These are phyloP conservation scores for Fusarium fracticaudum DNA, from an alignment of 2,329 filamentous ascomycete species.

Conservation along the genomic window DNA sequence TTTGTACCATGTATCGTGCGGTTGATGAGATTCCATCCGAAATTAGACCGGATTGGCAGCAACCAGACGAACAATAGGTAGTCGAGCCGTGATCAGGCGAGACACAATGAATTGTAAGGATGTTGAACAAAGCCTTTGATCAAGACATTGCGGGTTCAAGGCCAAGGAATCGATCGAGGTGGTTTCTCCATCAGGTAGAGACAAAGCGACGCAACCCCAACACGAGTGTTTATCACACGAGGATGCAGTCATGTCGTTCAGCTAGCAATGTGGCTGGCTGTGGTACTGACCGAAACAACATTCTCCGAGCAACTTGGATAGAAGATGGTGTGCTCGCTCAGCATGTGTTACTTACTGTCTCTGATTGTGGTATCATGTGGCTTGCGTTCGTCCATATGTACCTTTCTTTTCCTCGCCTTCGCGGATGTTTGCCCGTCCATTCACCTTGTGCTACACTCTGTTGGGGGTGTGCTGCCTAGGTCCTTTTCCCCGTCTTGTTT, in stretches of 20 bases:
- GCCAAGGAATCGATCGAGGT: not conserved
- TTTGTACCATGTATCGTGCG: not conserved
- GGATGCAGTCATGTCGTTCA: not conserved
- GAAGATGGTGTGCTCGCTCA: conserved; percentile 1
- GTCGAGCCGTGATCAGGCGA: not conserved
- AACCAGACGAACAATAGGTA: conserved; percentile 1
- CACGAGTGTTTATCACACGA: not conserved
- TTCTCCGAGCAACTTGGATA: not conserved
- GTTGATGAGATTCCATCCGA: not conserved
- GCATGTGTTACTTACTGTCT: conserved; percentile 1
- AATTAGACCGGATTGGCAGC: not conserved
- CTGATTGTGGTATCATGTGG: not conserved
- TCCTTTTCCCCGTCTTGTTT: not conserved
- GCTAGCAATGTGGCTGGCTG: conserved; percentile 1
- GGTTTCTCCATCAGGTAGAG: not conserved
- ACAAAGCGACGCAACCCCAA: not conserved
- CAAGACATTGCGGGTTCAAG: not conserved
- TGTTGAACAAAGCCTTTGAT: not conserved
- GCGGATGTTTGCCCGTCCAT: not conserved
- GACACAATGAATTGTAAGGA: conserved; percentile 7
- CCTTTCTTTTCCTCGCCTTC: conserved; percentile 6
- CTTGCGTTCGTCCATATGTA: conserved; percentile 17
- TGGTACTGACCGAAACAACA: not conserved
- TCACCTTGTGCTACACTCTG: not conserved
- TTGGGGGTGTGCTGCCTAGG: not conserved